Conservation (phyloP, 139 green algal species). For the Coccomyxa sp. region DNA sequence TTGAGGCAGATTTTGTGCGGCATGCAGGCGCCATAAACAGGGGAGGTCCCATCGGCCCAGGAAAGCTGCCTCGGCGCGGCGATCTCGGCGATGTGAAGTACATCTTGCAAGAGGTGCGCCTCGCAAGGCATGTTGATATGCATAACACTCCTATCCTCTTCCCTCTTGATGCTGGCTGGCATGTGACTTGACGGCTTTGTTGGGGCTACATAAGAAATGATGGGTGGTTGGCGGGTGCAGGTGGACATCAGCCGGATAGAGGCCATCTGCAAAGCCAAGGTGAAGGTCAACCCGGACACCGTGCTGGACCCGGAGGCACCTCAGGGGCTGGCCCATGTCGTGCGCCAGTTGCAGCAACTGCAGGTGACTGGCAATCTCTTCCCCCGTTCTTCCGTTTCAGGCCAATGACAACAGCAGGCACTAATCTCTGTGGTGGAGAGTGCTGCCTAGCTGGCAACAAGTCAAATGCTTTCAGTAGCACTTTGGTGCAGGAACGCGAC, state of each 20-base stretch:
- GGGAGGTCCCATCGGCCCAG: neutral
- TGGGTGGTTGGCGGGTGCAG: neutral
- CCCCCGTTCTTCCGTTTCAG: too few relatives aligned
- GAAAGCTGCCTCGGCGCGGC: constrained; percentile 56
- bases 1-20: neutral
- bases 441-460: too few relatives aligned
- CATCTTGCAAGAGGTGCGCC: constrained; percentile 41
- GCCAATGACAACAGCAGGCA: too few relatives aligned
- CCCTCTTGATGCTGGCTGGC: too few relatives aligned
- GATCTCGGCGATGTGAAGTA: constrained; percentile 45
- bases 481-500: too few relatives aligned
- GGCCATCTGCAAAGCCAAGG: constrained; percentile 54
- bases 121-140: too few relatives aligned
- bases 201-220: too few relatives aligned
- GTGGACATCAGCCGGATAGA: constrained; percentile 25
- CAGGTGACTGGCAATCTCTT: neutral
- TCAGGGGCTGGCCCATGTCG: constrained; percentile 20
- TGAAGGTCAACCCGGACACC: constrained; percentile 43
- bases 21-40: neutral
- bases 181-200: too few relatives aligned
- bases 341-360: constrained; percentile 29
- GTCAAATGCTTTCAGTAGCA: too few relatives aligned
- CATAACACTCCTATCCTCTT: too few relatives aligned
- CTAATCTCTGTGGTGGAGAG: too few relatives aligned
- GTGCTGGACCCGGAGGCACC: constrained; percentile 31